Evolutionary conservation across 78 protist genomes (phyloP).

Genomic region (Polysphondylium violaceum): DNA sequence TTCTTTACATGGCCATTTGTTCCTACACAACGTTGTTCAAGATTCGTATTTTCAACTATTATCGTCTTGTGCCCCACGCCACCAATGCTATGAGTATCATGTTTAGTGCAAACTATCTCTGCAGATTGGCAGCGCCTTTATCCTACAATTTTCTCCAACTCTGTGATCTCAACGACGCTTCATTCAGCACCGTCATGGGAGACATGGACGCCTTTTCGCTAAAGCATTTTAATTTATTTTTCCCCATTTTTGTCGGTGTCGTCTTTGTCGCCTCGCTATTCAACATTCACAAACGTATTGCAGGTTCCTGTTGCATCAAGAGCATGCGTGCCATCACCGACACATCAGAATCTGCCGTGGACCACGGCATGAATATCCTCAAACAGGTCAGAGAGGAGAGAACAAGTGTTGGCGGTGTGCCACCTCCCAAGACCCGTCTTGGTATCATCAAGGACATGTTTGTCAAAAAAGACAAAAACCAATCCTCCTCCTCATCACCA

Average conservation of each 20-base stretch:
- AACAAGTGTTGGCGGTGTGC: conserved; percentile 40
- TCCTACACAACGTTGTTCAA: conserved; percentile 70
- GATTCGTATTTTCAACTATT: conserved; percentile 65
- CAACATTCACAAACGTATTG: conserved; percentile 40
- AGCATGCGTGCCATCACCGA: conserved; percentile 42
- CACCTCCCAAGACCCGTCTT: conserved; percentile 51
- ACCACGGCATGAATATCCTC: conserved; percentile 30
- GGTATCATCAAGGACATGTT: conserved; percentile 23
- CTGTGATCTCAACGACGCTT: conserved; percentile 8
- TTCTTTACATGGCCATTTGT: conserved; percentile 71
- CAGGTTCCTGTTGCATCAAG: conserved; percentile 44
- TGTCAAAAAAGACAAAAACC: neutral
- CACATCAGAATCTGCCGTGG: conserved; percentile 59
- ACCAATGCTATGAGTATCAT: conserved; percentile 55
- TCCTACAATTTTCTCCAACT: conserved; percentile 65
- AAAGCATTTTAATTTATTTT: conserved; percentile 20
- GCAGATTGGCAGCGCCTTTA: conserved; percentile 67
- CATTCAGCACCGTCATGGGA: conserved; percentile 40
- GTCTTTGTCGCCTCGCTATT: conserved; percentile 40
- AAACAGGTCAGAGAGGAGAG: conserved; percentile 52
- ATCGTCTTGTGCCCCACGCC: conserved; percentile 76
- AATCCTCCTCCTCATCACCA: too few relatives aligned
- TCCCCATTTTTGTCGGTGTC: conserved; percentile 52
- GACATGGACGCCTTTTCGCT: conserved; percentile 51
- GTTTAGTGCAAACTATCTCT: conserved; percentile 62